Evolutionary conservation across 208 protist genomes (phyloP).

Genomic region (Leishmania tarentolae): DNA sequence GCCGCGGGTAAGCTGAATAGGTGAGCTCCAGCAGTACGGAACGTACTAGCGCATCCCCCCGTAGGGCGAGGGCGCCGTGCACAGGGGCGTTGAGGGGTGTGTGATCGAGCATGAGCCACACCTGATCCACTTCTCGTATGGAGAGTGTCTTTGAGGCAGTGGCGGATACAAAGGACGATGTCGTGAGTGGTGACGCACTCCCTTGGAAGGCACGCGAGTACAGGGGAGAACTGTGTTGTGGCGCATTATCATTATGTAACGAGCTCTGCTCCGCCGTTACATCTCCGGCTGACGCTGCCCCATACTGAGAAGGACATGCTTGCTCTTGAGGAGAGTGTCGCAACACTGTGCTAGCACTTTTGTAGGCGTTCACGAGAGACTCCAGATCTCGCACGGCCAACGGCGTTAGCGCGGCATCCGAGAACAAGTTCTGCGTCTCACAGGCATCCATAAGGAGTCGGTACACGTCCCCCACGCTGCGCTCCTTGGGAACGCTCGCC

Average conservation of each 20-base stretch:
- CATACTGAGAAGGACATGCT: too few species aligned
- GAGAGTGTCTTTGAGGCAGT: constrained; percentile 7
- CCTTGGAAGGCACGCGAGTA: constrained; percentile 31
- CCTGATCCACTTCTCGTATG: constrained; percentile 56
- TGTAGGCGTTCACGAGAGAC: constrained; percentile 11
- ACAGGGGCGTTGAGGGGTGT: constrained; percentile 85
- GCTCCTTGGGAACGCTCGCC: constrained; percentile 65
- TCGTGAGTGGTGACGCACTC: neutral
- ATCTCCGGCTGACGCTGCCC: neutral
- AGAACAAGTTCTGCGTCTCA: constrained; percentile 34
- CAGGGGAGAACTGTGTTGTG: constrained; percentile 22
- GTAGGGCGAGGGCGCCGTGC: constrained; percentile 72
- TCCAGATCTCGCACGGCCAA: constrained; percentile 20
- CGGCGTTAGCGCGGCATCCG: constrained; percentile 23
- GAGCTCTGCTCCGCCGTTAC: neutral
- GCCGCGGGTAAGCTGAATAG: constrained; percentile 65
- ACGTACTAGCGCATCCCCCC: constrained; percentile 75
- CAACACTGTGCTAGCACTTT: neutral
- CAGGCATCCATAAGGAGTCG: constrained; percentile 72
- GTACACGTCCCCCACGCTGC: constrained; percentile 83
- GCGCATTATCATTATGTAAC: neutral
- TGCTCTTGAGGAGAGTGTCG: neutral
- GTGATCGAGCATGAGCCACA: constrained; percentile 77
- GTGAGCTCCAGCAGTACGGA: constrained; percentile 40
- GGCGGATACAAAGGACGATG: neutral